A percentile compares a stretch with the other conserved stretches of the same genome.
phyloP scores from a whole-genome alignment of 495 filamentous ascomycete genomes.

The Penicillium mononematosum region DNA sequence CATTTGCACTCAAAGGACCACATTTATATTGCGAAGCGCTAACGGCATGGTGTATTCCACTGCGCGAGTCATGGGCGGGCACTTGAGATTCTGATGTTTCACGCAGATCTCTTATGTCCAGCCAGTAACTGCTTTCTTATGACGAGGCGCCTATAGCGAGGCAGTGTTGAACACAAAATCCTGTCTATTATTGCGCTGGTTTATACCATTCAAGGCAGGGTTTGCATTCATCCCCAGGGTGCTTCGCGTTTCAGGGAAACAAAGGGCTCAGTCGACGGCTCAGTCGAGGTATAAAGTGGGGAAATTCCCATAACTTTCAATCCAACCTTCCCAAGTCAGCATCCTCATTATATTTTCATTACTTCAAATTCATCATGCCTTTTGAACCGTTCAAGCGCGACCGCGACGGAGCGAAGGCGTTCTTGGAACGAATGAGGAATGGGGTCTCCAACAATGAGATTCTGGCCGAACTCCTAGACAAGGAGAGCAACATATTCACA shows the following conservation, averaged over 20 bases:
- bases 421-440: not conserved
- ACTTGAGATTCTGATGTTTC: not conserved
- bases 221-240: not conserved
- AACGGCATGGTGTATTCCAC: not conserved
- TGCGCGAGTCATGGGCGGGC: not conserved
- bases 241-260: not conserved
- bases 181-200: not conserved
- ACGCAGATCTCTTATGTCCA: not conserved
- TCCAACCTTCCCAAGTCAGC: not conserved
- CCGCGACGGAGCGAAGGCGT: not conserved
- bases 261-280: not conserved
- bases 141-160: not conserved
- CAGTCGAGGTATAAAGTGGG: not conserved
- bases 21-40: not conserved
- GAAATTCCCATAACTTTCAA: not conserved
- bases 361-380: not conserved
- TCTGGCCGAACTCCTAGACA: not conserved
- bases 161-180: not conserved
- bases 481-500: not conserved
- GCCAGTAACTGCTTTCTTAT: not conserved
- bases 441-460: not conserved
- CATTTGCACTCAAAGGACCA: not conserved
- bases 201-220: not conserved
- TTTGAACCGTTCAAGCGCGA: not conserved
- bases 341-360: not conserved